Evolutionary conservation across 169 alveolate species (phyloP).

Genomic region (Eimeria falciformis): DNA sequence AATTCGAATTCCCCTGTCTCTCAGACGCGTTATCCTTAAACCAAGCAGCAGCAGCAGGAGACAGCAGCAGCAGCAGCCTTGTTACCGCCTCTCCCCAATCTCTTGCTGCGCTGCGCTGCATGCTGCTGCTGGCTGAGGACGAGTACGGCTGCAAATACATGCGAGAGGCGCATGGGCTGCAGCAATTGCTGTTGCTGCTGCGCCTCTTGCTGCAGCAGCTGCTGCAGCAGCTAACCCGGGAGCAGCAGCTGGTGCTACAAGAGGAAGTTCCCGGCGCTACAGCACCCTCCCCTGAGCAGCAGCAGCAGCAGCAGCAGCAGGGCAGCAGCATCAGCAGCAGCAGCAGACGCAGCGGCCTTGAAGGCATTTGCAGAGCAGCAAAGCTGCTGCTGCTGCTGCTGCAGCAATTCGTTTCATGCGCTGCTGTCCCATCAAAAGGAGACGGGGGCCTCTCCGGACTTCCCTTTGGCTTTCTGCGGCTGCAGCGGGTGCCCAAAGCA

Average conservation of each 20-base stretch:
- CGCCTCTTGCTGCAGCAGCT: conserved; percentile 54
- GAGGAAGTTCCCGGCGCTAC: neutral
- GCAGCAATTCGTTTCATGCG: conserved; percentile 47
- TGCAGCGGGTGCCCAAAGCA: conserved; percentile 19
- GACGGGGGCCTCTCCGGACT: conserved; percentile 10
- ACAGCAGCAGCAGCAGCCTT: conserved; percentile 23
- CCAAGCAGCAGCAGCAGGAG: conserved; percentile 4
- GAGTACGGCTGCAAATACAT: conserved; percentile 40
- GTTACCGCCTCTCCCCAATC: conserved; percentile 19
- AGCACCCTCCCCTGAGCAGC: conserved; percentile 9
- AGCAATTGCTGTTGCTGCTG: conserved; percentile 58
- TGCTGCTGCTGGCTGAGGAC: conserved; percentile 63
- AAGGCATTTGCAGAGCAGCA: conserved; percentile 3
- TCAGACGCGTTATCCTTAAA: neutral
- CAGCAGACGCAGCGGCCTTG: conserved; percentile 47
- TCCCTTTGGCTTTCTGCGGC: conserved; percentile 24
- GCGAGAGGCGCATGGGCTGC: conserved; percentile 57
- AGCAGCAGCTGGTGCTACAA: conserved; percentile 43
- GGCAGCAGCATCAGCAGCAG: conserved; percentile 55
- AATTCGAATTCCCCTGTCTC: neutral
- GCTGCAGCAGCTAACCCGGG: conserved; percentile 30
- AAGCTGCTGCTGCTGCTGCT: conserved; percentile 67
- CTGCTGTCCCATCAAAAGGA: neutral
- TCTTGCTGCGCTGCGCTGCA: conserved; percentile 37
- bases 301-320: neutral